Evolutionary conservation across 73 alveolate species (phyloP).

Genomic region (Paramecium octaurelia): DNA sequence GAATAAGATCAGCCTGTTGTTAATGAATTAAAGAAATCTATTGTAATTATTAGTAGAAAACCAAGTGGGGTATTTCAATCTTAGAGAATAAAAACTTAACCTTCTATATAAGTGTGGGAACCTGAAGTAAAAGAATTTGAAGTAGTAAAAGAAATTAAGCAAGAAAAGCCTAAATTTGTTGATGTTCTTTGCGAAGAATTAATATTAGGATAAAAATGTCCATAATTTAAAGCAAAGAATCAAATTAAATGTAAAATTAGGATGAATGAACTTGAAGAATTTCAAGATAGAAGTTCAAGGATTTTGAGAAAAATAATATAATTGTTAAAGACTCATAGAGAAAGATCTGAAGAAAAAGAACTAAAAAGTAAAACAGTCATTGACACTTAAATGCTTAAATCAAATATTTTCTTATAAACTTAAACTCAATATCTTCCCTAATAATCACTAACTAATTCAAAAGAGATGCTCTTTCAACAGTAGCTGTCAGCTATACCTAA

Average conservation of each 20-base stretch:
- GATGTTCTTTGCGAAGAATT: neutral
- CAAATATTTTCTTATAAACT: neutral
- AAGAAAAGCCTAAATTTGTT: neutral
- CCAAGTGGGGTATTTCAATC: neutral
- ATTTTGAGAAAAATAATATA: neutral
- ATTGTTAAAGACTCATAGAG: neutral
- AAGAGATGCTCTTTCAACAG: neutral
- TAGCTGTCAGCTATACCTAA: neutral
- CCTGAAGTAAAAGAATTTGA: neutral
- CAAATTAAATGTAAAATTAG: neutral
- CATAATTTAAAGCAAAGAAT: neutral
- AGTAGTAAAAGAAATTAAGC: neutral
- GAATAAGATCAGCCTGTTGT: neutral
- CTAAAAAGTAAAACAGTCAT: neutral
- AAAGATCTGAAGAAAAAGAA: neutral
- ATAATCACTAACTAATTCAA: neutral
- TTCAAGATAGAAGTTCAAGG: neutral
- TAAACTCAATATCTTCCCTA: neutral
- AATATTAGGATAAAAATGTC: neutral
- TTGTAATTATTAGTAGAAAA: neutral
- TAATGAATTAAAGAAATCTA: neutral
- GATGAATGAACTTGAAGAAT: neutral
- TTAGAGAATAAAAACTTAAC: neutral
- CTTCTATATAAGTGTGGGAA: neutral
- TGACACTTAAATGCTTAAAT: neutral